A percentile compares a stretch with the other conserved stretches of the same genome.
phyloP scores from a whole-genome alignment of 1,284 basidiomycete genomes.

The Heterobasidion parviporum region DNA sequence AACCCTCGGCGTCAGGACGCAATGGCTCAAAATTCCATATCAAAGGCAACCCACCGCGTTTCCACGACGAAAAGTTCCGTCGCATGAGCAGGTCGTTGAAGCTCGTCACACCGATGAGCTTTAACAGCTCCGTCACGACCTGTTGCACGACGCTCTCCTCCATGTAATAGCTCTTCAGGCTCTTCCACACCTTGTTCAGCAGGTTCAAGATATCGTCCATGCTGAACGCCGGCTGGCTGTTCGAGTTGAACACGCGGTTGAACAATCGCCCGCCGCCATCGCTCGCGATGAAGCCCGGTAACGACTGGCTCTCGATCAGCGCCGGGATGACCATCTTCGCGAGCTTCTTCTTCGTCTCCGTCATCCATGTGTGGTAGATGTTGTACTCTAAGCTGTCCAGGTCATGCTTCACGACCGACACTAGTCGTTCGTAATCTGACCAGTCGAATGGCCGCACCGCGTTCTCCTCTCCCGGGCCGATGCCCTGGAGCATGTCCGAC shows the following conservation, averaged over 20 bases:
- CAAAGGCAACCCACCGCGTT: constrained; percentile 64
- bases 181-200: constrained; percentile 98
- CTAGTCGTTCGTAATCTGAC: constrained; percentile 94
- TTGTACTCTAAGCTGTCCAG: constrained; percentile 98
- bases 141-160: constrained; percentile 97
- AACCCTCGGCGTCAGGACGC: background rate
- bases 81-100: constrained; percentile 99
- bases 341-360: constrained; percentile 95
- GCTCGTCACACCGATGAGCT: constrained; percentile 93
- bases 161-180: constrained; percentile 98
- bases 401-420: constrained; percentile 97
- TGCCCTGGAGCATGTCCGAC: constrained; percentile 96
- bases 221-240: constrained; percentile 83
- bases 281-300: constrained; percentile 96
- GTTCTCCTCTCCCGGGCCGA: constrained; percentile 92
- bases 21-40: background rate
- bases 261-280: constrained; percentile 92
- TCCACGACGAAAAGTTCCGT: constrained; percentile 99
- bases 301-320: constrained; percentile 93
- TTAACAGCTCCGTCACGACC: constrained; percentile 92
- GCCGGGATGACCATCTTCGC: constrained; percentile 99
- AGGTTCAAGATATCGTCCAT: constrained; percentile 99
- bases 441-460: constrained; percentile 91
- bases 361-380: constrained; percentile 99
- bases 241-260: constrained; percentile 84